A percentile compares a stretch with the other conserved stretches of the same genome.
phyloP scores from a whole-genome alignment of 208 protist species.

The Leishmania turanica region DNA sequence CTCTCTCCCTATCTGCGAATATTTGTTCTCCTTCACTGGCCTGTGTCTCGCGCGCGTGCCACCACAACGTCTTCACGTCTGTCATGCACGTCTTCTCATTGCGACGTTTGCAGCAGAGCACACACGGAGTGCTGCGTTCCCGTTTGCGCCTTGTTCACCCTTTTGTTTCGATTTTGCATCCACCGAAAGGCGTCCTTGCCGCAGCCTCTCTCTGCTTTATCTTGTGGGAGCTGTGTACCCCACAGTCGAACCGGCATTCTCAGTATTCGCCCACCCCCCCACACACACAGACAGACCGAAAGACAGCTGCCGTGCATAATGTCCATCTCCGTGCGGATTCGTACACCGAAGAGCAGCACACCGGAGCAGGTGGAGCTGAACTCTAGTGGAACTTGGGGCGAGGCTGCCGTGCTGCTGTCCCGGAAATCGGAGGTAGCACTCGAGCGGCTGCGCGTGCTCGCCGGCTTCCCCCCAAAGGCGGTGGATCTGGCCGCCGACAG shows the following conservation, averaged over 20 bases:
- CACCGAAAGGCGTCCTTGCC: neutral
- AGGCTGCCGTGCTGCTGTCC: constrained; percentile 23
- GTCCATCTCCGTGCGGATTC: constrained; percentile 69
- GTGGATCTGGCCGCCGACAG: constrained; percentile 41
- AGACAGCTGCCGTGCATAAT: neutral
- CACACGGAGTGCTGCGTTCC: neutral
- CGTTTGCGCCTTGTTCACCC: neutral
- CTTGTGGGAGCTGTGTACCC: neutral
- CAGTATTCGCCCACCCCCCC: neutral
- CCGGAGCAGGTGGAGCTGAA: constrained; percentile 53
- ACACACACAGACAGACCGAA: too few relatives aligned
- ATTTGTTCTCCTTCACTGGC: neutral
- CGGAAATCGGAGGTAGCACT: constrained; percentile 38
- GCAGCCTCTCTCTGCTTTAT: neutral
- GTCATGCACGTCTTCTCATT: neutral
- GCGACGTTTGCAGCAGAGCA: neutral
- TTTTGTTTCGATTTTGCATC: neutral
- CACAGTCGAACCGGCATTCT: neutral
- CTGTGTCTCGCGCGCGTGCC: neutral
- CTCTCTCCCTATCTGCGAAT: neutral
- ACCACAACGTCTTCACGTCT: neutral
- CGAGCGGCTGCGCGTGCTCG: constrained; percentile 54
- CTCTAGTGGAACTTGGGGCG: constrained; percentile 24
- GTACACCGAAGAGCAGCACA: constrained; percentile 50
- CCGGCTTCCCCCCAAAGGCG: constrained; percentile 81